phyloP scores from a whole-genome alignment of 345 rosid genomes.

The Acer yangbiense region DNA sequence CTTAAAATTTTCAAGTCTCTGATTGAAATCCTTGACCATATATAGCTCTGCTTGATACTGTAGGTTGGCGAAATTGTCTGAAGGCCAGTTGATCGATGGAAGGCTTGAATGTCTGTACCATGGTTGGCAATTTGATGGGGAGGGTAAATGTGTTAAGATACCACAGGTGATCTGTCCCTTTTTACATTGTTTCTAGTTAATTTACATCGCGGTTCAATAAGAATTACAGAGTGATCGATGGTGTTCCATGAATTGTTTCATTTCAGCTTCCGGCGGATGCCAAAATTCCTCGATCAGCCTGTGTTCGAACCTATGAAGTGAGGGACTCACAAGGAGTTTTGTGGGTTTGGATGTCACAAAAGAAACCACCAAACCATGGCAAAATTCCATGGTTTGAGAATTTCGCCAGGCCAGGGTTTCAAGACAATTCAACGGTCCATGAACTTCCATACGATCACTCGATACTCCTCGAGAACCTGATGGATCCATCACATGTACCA shows the following conservation, averaged over 20 bases:
- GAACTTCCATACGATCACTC: conserved; percentile 97
- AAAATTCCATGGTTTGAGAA: conserved; percentile 94
- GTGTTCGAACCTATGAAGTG: conserved; percentile 67
- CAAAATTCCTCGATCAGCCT: conserved; percentile 81
- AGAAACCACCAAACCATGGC: conserved; percentile 57
- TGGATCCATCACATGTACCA: conserved; percentile 97
- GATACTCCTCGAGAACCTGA: conserved; percentile 90
- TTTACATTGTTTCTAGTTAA: background rate
- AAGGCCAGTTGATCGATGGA: conserved; percentile 88
- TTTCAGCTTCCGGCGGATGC: conserved; percentile 75
- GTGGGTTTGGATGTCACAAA: conserved; percentile 93
- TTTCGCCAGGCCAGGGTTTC: conserved; percentile 75
- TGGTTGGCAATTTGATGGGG: conserved; percentile 95
- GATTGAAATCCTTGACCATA: no score
- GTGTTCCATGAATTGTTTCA: conserved; percentile 7
- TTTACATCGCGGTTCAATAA: background rate
- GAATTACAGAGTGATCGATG: background rate
- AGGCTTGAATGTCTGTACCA: conserved; percentile 92
- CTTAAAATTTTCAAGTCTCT: no score
- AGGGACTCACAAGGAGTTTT: conserved; percentile 90
- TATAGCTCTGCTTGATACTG: background rate
- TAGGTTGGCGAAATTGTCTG: conserved; percentile 92
- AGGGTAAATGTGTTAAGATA: conserved; percentile 83
- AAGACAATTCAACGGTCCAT: conserved; percentile 69
- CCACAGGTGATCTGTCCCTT: conserved; percentile 64